Conservation (phyloP, 176 grass and related monocot species). For the Areca catechu region DNA sequence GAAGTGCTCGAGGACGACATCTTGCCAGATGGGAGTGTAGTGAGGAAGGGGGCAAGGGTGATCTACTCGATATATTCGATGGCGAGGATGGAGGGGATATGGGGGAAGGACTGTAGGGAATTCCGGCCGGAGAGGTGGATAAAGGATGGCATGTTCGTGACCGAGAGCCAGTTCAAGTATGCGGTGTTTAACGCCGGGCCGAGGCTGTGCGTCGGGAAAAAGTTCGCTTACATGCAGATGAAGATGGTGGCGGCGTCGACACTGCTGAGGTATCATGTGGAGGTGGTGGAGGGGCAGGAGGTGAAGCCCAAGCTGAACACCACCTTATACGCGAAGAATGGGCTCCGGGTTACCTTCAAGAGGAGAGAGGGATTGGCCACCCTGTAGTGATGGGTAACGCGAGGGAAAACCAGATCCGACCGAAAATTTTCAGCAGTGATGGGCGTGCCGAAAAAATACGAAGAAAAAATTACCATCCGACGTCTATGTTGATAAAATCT, state of each 20-base stretch:
- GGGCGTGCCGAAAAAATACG: no score
- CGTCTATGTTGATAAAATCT: no score
- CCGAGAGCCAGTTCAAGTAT: conserved; percentile 75
- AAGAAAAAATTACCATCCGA: no score
- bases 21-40: conserved; percentile 47
- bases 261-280: conserved; percentile 45
- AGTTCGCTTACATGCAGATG: conserved; percentile 89
- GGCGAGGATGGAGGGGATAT: conserved; percentile 40
- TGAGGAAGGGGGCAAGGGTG: conserved; percentile 48
- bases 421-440: no score
- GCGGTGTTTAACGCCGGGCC: conserved; percentile 83
- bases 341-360: conserved; percentile 48
- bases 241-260: conserved; percentile 60
- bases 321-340: conserved; percentile 76
- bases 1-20: conserved; percentile 63
- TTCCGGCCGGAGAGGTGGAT: conserved; percentile 78
- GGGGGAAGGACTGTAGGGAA: conserved; percentile 49
- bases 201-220: conserved; percentile 74
- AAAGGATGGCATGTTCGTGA: conserved; percentile 22
- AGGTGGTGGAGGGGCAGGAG: conserved; percentile 42
- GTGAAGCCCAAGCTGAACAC: conserved; percentile 71
- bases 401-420: no score
- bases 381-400: no score
- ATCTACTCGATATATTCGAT: conserved; percentile 79
- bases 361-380: conserved; percentile 11